A percentile compares a stretch with the other conserved stretches of the same genome.
Conservation (phyloP, 345 rosid genomes). For the Gossypium ekmanianum region DNA sequence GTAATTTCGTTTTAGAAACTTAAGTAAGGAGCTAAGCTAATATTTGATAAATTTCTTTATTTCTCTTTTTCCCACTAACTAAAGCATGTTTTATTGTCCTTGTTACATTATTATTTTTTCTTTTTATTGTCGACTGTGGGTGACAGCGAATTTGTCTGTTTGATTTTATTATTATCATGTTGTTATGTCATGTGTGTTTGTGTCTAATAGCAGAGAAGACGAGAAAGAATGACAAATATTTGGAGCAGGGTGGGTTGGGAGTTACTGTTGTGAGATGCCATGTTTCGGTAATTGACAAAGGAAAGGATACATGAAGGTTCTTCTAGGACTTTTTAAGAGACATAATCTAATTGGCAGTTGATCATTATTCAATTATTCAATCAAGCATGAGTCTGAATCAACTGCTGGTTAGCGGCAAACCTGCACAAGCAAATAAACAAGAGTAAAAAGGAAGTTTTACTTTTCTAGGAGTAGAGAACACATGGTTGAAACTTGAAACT, state of each 20-base stretch:
- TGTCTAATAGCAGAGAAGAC: slow-evolving; percentile 13
- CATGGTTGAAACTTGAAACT: slow-evolving; percentile 6
- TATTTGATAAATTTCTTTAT: background rate
- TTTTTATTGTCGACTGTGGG: slow-evolving; percentile 1
- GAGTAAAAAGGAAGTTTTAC: background rate
- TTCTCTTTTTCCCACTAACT: background rate
- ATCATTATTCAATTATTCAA: slow-evolving; percentile 13
- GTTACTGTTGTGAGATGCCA: slow-evolving; percentile 26
- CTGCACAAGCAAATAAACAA: background rate
- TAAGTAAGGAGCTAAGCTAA: background rate
- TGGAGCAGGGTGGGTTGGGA: slow-evolving; percentile 8
- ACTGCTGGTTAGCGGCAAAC: background rate
- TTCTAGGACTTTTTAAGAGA: background rate
- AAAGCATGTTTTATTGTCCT: slow-evolving; percentile 1
- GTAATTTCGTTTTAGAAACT: background rate
- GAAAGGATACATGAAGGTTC: slow-evolving; percentile 12
- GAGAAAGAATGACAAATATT: background rate
- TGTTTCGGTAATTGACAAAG: slow-evolving; percentile 23
- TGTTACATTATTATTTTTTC: background rate
- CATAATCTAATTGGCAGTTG: background rate
- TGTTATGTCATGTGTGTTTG: slow-evolving; percentile 13
- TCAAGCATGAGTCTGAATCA: background rate
- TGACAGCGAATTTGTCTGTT: slow-evolving; percentile 12
- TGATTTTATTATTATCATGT: background rate
- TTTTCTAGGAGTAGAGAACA: background rate